phyloP scores from a whole-genome alignment of 2,329 filamentous ascomycete genomes.

The Pseudopyricularia javanii region DNA sequence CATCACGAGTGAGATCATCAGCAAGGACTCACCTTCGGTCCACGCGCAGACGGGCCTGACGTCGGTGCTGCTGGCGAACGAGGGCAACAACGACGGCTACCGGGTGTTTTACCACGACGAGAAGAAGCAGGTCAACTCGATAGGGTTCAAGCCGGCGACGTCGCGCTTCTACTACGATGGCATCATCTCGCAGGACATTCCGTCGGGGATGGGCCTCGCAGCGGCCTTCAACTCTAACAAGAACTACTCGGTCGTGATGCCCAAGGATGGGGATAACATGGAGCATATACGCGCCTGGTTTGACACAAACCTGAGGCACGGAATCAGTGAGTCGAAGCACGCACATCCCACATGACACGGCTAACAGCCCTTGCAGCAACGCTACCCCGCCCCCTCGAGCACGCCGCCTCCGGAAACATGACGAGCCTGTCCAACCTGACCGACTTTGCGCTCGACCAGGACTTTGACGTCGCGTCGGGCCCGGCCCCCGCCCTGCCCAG shows the following conservation, averaged over 20 bases:
- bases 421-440: slow-evolving; percentile 9
- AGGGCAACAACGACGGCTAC: slow-evolving; percentile 17
- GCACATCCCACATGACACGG: not conserved
- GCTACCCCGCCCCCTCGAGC: slow-evolving; percentile 17
- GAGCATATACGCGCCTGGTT: slow-evolving; percentile 1
- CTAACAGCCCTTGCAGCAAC: slow-evolving; percentile 12
- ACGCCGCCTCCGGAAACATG: slow-evolving; percentile 12
- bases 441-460: not conserved
- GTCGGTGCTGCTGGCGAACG: slow-evolving; percentile 17
- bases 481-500: slow-evolving; percentile 12
- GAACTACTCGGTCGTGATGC: slow-evolving; percentile 21
- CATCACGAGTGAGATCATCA: slow-evolving; percentile 18
- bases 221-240: slow-evolving; percentile 13
- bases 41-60: slow-evolving; percentile 17
- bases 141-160: slow-evolving; percentile 16
- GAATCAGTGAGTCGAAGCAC: not conserved
- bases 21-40: slow-evolving; percentile 11
- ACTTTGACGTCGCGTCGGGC: not conserved
- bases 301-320: not conserved
- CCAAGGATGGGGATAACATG: slow-evolving; percentile 19
- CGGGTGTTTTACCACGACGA: slow-evolving; percentile 24
- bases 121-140: slow-evolving; percentile 15
- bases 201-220: slow-evolving; percentile 14
- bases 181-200: slow-evolving; percentile 17
- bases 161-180: slow-evolving; percentile 17